These are phyloP conservation scores for Eleusine coracana DNA, from an alignment of 176 grass and related monocot species.

Conservation along the genomic window DNA sequence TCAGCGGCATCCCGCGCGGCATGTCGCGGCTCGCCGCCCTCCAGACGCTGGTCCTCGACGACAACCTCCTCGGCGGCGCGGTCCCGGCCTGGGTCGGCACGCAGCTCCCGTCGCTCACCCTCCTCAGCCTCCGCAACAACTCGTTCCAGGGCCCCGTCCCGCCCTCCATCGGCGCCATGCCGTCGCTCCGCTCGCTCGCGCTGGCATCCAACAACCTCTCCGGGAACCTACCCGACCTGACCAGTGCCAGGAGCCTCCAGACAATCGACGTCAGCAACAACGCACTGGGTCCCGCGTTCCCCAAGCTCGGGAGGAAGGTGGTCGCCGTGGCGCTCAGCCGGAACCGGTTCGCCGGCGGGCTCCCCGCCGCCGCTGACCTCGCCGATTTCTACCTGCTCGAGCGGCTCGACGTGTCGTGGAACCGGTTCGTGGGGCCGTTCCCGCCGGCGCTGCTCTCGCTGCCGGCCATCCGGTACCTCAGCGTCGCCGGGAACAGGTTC, in stretches of 20 bases:
- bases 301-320: slow-evolving; percentile 71
- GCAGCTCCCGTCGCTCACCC: slow-evolving; percentile 54
- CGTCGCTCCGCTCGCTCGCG: slow-evolving; percentile 68
- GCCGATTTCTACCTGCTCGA: slow-evolving; percentile 66
- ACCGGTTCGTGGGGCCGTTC: slow-evolving; percentile 83
- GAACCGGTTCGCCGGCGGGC: slow-evolving; percentile 66
- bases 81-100: slow-evolving; percentile 54
- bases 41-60: slow-evolving; percentile 85
- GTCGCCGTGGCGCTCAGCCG: slow-evolving; percentile 64
- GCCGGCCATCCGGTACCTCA: slow-evolving; percentile 71
- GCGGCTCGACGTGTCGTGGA: slow-evolving; percentile 74
- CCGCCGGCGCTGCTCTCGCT: slow-evolving; percentile 65
- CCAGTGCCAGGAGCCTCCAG: slow-evolving; percentile 56
- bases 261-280: slow-evolving; percentile 73
- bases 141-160: slow-evolving; percentile 63
- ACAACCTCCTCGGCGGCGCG: slow-evolving; percentile 74
- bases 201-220: slow-evolving; percentile 78
- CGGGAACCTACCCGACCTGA: slow-evolving; percentile 76
- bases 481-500: slow-evolving; percentile 77
- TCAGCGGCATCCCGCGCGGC: slow-evolving; percentile 59
- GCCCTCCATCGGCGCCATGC: slow-evolving; percentile 50
- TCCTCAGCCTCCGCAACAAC: slow-evolving; percentile 88
- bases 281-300: slow-evolving; percentile 80
- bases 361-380: slow-evolving; percentile 46
- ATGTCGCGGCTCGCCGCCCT: slow-evolving; percentile 61